Base-by-base conservation (phyloP, 139 green algal species). In the Chlorella sp. region DNA sequence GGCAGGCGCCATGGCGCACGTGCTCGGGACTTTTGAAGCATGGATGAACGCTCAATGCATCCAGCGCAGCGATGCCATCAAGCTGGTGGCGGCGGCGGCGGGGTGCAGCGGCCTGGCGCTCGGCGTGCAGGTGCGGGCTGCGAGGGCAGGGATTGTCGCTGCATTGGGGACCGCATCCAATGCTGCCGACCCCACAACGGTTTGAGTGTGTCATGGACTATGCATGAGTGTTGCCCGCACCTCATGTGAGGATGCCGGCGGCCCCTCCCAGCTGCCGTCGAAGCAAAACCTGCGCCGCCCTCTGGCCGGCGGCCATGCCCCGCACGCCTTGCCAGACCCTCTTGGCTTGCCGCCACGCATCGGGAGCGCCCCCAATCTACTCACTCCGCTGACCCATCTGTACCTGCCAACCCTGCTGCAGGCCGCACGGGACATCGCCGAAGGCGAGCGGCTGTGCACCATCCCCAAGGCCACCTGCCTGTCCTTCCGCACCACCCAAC, bases 401-500 rank as follows among this genome's bases (percentile, higher is more conserved):
- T 11, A 19, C n/a, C 17, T 62, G 36, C 30, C 34, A 5, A 5
- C 43, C 8, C 67, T 48, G 48, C 51, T 16, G 51, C 68, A 69
- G 40, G 76, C 87, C 7, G 30, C 43, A 4, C 56, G 46, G 14
- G 82, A 93, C 60, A 73, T 95, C 17, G 22, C 75, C 6, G 88
- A 93, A 51, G 89, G 87, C 19, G 84, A 85, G 20, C 46, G n/a
- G 36, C 90, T 96, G 46, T 91, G 87, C 76, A 84, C 62, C 38
- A 94, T 96, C 56, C 93, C 93, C 13, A 92, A 94, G 34, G 64
- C 64, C 3, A 85, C 92, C 13, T 85, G 95, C 32, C 46, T 96
- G 32, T 92, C 86, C 20, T 64, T 88, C 0, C 68, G 82, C 16
- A 95, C 74, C 38, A 90, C 82, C 8, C 30, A 62, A 26, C 85